Percentiles rank a stretch among this genome's conserved stretches.
Conservation (phyloP, 345 rosid genomes). For the Litchi chinensis region DNA sequence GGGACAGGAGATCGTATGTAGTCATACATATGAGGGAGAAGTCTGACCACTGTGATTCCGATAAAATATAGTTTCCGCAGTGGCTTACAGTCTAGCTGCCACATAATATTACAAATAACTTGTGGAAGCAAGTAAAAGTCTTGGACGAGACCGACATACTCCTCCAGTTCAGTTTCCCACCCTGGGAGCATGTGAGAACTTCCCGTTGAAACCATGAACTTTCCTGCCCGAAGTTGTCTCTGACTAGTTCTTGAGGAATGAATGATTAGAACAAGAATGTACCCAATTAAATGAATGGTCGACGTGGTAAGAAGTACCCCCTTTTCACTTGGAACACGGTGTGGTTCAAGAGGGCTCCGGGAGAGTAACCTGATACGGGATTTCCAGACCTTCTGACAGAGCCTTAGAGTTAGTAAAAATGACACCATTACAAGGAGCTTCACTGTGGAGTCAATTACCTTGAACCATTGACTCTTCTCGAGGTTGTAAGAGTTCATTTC, state of each 20-base stretch:
- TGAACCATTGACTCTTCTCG: conserved; percentile 68
- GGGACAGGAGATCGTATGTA: conserved; percentile 51
- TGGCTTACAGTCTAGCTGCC: conserved; percentile 72
- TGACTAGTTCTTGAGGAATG: conserved; percentile 45
- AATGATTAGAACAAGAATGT: conserved; percentile 45
- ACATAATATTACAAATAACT: conserved; percentile 65
- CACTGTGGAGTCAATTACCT: conserved; percentile 65
- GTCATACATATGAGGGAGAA: conserved; percentile 82
- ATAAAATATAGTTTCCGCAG: conserved; percentile 62
- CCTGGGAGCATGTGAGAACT: conserved; percentile 25
- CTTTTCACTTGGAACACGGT: conserved; percentile 67
- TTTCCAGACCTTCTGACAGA: conserved; percentile 86
- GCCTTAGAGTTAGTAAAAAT: conserved; percentile 72
- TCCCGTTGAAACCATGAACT: conserved; percentile 35
- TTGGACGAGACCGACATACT: conserved; percentile 83
- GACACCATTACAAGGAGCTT: conserved; percentile 75
- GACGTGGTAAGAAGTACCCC: conserved; percentile 49
- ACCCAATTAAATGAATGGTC: conserved; percentile 59
- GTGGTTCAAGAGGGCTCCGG: conserved; percentile 56
- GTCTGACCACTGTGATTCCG: conserved; percentile 69
- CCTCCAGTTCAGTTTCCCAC: conserved; percentile 78
- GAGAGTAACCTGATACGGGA: conserved; percentile 60
- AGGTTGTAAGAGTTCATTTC: conserved; percentile 52
- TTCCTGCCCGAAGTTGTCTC: conserved; percentile 29
- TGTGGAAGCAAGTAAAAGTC: conserved; percentile 93